A percentile compares a stretch with the other conserved stretches of the same genome.
phyloP scores from a whole-genome alignment of 495 filamentous ascomycete species.

The Margaritispora aquatica region DNA sequence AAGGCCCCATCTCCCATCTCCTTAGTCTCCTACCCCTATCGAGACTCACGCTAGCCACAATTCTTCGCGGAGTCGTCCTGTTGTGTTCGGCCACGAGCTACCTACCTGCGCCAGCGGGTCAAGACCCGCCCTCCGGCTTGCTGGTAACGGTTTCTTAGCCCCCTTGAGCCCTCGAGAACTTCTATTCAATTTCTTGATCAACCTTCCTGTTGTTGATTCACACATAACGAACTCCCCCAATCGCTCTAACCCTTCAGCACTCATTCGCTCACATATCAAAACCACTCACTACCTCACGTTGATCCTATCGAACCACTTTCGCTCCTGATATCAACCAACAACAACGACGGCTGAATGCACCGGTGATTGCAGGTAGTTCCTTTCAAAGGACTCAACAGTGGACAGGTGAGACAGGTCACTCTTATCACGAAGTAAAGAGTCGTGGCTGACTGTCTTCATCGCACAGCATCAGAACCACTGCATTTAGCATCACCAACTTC shows the following conservation, averaged over 20 bases:
- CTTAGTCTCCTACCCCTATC: conserved; percentile 9
- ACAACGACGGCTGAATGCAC: conserved; percentile 21
- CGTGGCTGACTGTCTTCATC: conserved; percentile 9
- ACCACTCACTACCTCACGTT: conserved; percentile 3
- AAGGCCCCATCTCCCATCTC: no score
- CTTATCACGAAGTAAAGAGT: not conserved
- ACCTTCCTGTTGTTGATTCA: not conserved
- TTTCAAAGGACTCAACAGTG: conserved; percentile 20
- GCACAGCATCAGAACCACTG: conserved; percentile 13
- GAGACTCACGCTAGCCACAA: conserved; percentile 9
- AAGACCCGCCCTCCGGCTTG: conserved; percentile 18
- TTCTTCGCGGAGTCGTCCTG: conserved; percentile 8
- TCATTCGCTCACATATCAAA: conserved; percentile 12
- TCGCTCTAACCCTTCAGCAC: conserved; percentile 2
- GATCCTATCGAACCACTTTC: conserved; percentile 6
- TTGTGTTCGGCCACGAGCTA: conserved; percentile 22
- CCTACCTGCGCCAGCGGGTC: conserved; percentile 16
- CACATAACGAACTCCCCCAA: conserved; percentile 8
- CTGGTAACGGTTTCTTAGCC: conserved; percentile 16
- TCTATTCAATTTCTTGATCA: conserved; percentile 6
- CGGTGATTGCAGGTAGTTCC: conserved; percentile 20
- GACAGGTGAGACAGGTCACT: conserved; percentile 4
- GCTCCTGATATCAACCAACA: not conserved
- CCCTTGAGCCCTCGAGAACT: conserved; percentile 9
- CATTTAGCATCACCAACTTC: conserved; percentile 4